Base-by-base conservation (phyloP, 164 flowering plant species). In the Macadamia tetraphylla region DNA sequence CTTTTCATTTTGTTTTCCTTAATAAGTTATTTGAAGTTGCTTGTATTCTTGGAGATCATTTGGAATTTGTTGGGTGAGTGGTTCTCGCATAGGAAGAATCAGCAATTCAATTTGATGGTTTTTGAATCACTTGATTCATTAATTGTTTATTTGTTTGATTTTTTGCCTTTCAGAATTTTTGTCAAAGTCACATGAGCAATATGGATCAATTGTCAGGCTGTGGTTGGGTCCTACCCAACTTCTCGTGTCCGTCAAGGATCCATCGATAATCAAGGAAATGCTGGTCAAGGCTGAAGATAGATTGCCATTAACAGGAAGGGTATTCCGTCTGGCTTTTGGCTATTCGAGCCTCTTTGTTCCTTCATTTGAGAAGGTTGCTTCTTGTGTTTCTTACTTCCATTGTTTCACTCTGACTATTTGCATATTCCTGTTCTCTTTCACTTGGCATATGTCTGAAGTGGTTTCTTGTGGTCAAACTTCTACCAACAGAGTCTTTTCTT, bases 221-320 rank as follows among this genome's bases (percentile, higher is more conserved):
- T 88, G 93, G 90, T 67, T 86, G 43, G 85, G 88, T 49, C 87
- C 90, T 30, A 79, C 84, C 46, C 85, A 83, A 73, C 82, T 86
- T 58, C 56, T 88, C 77, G 87, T 88, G 44, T 86, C 93, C 0
- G 68, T 88, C 29, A 85, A 71, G 64, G 88, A 86, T 69, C 85
- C 83, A 18, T 59, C 52, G 7, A 70, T 84, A 60, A 74, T 83
- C 62, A 80, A 81, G 72, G 89, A 88, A 66, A 81, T 86, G 77
- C 83, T 88, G 15, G 57, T 73, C 6, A 86, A 82, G 75, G 93
- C 90, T 57, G 83, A 79, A 70, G 90, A 86, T 73, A 88, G 81
- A 62, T 66, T 84, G 79, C 93, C 90, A 58, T 62, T 82, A 70
- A 81, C 80, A 11, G 89, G 80, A 62, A 84, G 74, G 73, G 85